Conservation (phyloP, 2,329 filamentous ascomycete genomes). For the Ceratocystis lukuohia region DNA sequence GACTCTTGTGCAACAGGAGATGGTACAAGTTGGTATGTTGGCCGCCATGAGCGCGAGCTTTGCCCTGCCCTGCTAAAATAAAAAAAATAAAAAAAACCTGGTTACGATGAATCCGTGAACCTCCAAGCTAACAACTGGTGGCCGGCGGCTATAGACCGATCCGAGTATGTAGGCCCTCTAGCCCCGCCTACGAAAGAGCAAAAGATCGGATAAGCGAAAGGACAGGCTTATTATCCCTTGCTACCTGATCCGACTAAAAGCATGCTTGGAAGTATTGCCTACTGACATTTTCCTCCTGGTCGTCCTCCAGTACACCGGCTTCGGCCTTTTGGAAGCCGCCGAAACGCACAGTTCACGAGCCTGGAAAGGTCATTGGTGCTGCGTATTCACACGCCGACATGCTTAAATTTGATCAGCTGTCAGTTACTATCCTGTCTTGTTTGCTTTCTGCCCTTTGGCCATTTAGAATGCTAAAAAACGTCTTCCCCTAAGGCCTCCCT, state of each 20-base stretch:
- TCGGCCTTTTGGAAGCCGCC: constrained; percentile 75
- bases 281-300: constrained; percentile 22
- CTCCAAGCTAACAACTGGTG: neutral
- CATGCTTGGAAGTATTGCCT: too few relatives aligned
- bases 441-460: neutral
- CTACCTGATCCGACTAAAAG: too few relatives aligned
- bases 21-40: constrained; percentile 91
- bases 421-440: constrained; percentile 21
- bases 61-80: neutral
- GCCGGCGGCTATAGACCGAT: constrained; percentile 36
- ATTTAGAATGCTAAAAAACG: constrained; percentile 22
- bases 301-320: constrained; percentile 45
- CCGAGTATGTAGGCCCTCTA: constrained; percentile 40
- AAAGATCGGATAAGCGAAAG: too few relatives aligned
- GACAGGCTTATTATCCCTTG: too few relatives aligned
- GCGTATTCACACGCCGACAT: constrained; percentile 95
- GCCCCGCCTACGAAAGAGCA: neutral
- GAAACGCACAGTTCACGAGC: constrained; percentile 45
- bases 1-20: constrained; percentile 52
- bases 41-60: neutral
- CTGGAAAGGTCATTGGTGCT: constrained; percentile 73
- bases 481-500: constrained; percentile 13
- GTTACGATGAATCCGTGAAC: constrained; percentile 7
- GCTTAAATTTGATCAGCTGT: constrained; percentile 74
- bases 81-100: too few relatives aligned